Evolutionary conservation across 2,329 filamentous ascomycete species (phyloP).

Genomic region (Helotiales sp.): DNA sequence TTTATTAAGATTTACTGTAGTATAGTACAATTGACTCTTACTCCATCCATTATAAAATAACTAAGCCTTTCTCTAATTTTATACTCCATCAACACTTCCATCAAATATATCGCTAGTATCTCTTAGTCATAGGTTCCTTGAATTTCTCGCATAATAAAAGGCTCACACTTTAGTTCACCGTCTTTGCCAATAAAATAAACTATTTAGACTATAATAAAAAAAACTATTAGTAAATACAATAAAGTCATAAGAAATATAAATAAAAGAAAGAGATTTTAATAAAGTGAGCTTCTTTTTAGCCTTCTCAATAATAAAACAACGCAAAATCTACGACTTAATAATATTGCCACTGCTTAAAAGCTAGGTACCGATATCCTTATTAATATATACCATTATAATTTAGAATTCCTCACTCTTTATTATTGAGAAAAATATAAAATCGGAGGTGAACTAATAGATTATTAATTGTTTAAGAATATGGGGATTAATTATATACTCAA

Average conservation of each 20-base stretch:
- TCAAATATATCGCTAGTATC: background rate
- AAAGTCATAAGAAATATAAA: background rate
- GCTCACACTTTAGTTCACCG: background rate
- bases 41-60: background rate
- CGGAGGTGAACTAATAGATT: background rate
- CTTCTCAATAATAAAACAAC: background rate
- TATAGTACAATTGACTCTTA: background rate
- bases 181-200: background rate
- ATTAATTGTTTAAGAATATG: background rate
- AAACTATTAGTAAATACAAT: background rate
- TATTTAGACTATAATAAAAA: background rate
- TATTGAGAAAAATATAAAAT: background rate
- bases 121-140: background rate
- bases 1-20: background rate
- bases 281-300: background rate
- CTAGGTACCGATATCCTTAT: too few species aligned
- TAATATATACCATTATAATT: background rate
- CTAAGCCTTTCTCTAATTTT: background rate
- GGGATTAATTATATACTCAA: background rate
- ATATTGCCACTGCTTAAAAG: background rate
- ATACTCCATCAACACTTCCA: background rate
- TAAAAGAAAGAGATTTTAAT: background rate
- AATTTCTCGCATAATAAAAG: background rate
- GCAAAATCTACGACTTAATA: background rate
- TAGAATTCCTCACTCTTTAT: background rate